Evolutionary conservation across 305 asterid species (phyloP).

Genomic region (Fraxinus ornus): DNA sequence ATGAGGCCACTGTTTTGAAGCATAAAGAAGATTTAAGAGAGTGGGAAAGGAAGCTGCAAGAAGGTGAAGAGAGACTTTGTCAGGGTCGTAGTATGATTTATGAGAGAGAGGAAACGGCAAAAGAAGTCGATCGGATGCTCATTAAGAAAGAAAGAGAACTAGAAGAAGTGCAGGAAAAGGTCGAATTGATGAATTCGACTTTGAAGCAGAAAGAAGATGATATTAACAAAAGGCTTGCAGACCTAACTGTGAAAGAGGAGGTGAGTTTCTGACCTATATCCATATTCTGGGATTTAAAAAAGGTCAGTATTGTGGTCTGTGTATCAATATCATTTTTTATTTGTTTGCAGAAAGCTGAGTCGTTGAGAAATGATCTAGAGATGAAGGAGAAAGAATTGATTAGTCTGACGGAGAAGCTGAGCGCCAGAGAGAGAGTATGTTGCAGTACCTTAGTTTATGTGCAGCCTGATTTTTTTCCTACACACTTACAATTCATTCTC

Average conservation of each 20-base stretch:
- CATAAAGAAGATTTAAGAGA: conserved; percentile 64
- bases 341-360: conserved; percentile 60
- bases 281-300: neutral
- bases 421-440: conserved; percentile 70
- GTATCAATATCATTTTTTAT: conserved; percentile 14
- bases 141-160: conserved; percentile 60
- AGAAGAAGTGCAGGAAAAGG: conserved; percentile 54
- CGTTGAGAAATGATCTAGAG: conserved; percentile 48
- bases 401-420: conserved; percentile 60
- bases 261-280: conserved; percentile 46
- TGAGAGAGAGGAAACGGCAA: conserved; percentile 74
- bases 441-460: conserved; percentile 26
- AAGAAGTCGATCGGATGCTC: conserved; percentile 44
- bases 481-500: neutral
- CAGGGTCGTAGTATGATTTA: conserved; percentile 60
- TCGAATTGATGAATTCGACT: conserved; percentile 39
- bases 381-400: conserved; percentile 57
- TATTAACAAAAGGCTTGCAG: conserved; percentile 45
- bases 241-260: conserved; percentile 55
- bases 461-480: conserved; percentile 9
- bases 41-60: conserved; percentile 85
- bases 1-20: conserved; percentile 51
- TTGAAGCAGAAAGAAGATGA: conserved; percentile 63
- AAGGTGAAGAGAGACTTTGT: conserved; percentile 74
- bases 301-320: neutral